Base-by-base conservation (phyloP, 805 yeast species). In the Maudiozyma barnettii region DNA sequence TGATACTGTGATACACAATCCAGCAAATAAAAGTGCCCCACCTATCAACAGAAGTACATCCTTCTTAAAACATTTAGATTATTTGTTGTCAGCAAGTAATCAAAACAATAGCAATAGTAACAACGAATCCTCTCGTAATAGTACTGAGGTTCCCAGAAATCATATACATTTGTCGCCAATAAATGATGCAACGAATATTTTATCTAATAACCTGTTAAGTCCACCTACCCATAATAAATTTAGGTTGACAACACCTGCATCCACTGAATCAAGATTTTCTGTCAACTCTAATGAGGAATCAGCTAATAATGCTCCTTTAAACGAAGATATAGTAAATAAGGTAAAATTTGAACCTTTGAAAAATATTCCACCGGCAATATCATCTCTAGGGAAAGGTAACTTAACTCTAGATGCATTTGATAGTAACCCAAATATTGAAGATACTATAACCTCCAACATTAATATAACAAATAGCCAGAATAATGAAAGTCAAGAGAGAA, bases 311-410 rank as follows among this genome's bases (percentile, higher is more conserved):
- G 40, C 35, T 4, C 14, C 8, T 21, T 10, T 13, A 21, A n/a
- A 48, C 10, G 37, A 30, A 39, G 31, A 39, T 20, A 43, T 46
- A 10, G 46, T 55, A 4, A 55, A 54, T 30, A 60, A 55, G 39
- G 65, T 61, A 5, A 57, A 60, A 44, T 61, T 63, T 38, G 54
- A 59, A 47, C 56, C 55, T 67, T 71, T 35, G 29, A 44, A 31
- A 26, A n/a, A 4, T 16, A 31, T 14, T 54, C 74, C 50, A 68
- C 74, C 77, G 4, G 76, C 79, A 0, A 58, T 78, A 13, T 68
- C 74, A 26, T 71, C 82, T 0, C 56, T 79, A 55, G 84, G 84
- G 4, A 66, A 67, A 41, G 84, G 84, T 2, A 74, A 76, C 47
- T 63, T 79, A 37, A 66, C 71, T 0, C 60, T 76, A 23, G 72